Evolutionary conservation across 129 eudicot genomes (phyloP).

Genomic region (Logfia minima): DNA sequence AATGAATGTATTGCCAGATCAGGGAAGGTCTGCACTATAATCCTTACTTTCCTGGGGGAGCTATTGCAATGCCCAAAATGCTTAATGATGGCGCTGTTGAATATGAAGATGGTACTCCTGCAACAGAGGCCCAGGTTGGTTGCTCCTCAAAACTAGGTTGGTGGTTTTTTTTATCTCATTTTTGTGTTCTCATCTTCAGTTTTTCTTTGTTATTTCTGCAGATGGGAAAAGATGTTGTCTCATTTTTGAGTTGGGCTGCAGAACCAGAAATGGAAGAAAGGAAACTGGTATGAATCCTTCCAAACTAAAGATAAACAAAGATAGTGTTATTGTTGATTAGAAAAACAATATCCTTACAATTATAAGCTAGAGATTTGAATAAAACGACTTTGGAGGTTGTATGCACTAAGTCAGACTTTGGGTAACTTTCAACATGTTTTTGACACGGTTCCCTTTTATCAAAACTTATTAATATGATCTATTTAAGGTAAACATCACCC

Average conservation of each 20-base stretch:
- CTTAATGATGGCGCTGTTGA: conserved; percentile 96
- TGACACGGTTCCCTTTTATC: background rate
- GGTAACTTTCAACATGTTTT: background rate
- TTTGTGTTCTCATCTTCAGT: background rate
- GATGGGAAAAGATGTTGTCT: conserved; percentile 94
- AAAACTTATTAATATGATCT: background rate
- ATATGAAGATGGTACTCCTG: conserved; percentile 97
- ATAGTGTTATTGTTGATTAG: background rate
- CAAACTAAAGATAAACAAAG: conserved; percentile 11
- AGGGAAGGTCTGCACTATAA: conserved; percentile 94
- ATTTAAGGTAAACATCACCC: background rate
- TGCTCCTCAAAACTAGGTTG: background rate
- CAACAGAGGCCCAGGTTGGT: conserved; percentile 94
- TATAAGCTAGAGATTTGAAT: background rate
- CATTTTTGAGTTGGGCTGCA: conserved; percentile 96
- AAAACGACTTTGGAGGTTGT: background rate
- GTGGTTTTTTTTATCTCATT: background rate
- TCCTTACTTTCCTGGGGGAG: conserved; percentile 99
- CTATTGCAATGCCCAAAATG: conserved; percentile 99
- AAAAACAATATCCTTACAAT: background rate
- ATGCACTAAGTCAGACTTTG: background rate
- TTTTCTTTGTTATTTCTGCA: conserved; percentile 23
- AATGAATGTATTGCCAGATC: conserved; percentile 45
- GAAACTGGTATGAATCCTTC: conserved; percentile 58
- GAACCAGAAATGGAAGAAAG: conserved; percentile 99